phyloP scores from a whole-genome alignment of 225 moss, liverwort and hornwort species.

The Marchantia paleacea region DNA sequence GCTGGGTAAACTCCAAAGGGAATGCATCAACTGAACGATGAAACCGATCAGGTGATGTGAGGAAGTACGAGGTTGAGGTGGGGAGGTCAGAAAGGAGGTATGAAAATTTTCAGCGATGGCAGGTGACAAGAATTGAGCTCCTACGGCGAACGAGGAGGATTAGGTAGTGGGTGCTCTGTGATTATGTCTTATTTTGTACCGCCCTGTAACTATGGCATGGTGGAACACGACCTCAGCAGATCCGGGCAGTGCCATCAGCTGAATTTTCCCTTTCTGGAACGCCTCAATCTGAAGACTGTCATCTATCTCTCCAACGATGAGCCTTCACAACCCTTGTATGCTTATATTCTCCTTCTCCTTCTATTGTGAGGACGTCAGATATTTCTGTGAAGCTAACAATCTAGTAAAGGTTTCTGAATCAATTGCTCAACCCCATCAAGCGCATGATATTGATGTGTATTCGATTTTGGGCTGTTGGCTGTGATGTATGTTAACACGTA shows the following conservation, averaged over 20 bases:
- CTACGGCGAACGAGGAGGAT: too few species aligned
- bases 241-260: slow-evolving; percentile 96
- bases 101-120: too few species aligned
- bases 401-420: not conserved
- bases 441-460: not conserved
- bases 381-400: not conserved
- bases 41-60: too few species aligned
- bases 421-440: too few species aligned
- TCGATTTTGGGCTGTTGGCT: not conserved
- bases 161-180: not conserved
- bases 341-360: not conserved
- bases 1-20: too few species aligned
- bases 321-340: slow-evolving; percentile 87
- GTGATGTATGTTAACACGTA: not conserved
- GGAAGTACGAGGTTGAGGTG: too few species aligned
- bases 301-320: slow-evolving; percentile 87
- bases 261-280: slow-evolving; percentile 94
- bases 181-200: slow-evolving; percentile 95
- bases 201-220: slow-evolving; percentile 98
- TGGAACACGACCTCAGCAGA: slow-evolving; percentile 88
- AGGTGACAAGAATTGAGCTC: too few species aligned
- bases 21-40: too few species aligned
- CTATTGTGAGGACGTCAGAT: not conserved
- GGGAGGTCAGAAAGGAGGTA: too few species aligned
- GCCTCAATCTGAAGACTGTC: slow-evolving; percentile 88